A percentile compares a stretch with the other conserved stretches of the same genome.
Evolutionary conservation across 768 basidiomycete species (phyloP).

Genomic region (Podaxis sp.): DNA sequence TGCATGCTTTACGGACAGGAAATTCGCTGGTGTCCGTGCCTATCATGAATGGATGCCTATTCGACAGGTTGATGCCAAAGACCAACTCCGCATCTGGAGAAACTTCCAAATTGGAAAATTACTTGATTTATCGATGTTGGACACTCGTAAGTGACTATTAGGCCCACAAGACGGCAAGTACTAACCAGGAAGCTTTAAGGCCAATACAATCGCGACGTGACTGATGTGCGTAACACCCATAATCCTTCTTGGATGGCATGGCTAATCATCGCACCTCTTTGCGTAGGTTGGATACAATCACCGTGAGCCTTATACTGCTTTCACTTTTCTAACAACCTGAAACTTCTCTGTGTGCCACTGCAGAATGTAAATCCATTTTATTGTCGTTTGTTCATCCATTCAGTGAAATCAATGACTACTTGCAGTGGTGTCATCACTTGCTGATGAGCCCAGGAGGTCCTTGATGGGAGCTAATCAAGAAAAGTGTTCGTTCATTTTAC

Average conservation of each 20-base stretch:
- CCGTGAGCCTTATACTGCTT: constrained; percentile 24
- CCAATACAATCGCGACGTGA: constrained; percentile 57
- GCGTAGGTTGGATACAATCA: constrained; percentile 48
- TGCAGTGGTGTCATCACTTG: constrained; percentile 9
- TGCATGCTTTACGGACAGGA: constrained; percentile 58
- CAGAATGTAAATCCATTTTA: constrained; percentile 14
- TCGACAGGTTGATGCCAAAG: constrained; percentile 51
- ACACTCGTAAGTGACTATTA: constrained; percentile 42
- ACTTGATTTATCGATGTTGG: constrained; percentile 60
- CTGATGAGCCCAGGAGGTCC: constrained; percentile 35
- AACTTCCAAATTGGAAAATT: constrained; percentile 64
- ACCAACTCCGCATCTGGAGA: constrained; percentile 59
- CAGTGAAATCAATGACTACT: not conserved
- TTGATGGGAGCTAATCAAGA: constrained; percentile 57
- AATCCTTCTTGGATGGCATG: not conserved
- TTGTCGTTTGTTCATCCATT: not conserved
- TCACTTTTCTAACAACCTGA: not conserved
- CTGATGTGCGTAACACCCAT: constrained; percentile 38
- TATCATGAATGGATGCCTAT: constrained; percentile 67
- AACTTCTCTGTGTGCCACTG: not conserved
- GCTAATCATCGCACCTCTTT: not conserved
- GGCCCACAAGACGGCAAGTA: too few species aligned
- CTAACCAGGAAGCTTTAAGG: constrained; percentile 23
- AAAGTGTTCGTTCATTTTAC: constrained; percentile 34
- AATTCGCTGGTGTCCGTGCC: constrained; percentile 54